Conservation (phyloP, 2,329 filamentous ascomycete species). For the Aspergillus sp. region DNA sequence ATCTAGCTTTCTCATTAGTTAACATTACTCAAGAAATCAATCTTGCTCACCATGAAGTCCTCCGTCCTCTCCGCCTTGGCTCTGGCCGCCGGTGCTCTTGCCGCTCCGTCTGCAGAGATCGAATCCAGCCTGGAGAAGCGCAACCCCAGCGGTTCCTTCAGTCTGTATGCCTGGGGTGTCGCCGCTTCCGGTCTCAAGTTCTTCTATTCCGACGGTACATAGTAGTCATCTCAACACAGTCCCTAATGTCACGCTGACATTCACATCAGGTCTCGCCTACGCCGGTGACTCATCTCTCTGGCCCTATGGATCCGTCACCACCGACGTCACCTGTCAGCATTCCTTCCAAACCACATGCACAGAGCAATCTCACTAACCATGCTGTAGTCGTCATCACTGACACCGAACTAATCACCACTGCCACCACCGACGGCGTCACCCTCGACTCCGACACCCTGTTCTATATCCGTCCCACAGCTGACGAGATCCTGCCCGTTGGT, state of each 20-base stretch:
- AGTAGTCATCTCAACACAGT: no score
- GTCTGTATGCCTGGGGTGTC: slow-evolving; percentile 6
- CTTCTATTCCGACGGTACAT: slow-evolving; percentile 8
- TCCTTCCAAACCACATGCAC: neutral
- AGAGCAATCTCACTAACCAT: neutral
- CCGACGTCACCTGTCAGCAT: slow-evolving; percentile 3
- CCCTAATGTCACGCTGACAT: neutral
- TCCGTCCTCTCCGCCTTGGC: neutral
- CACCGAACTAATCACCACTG: neutral
- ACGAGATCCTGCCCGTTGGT: slow-evolving; percentile 5
- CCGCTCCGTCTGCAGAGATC: neutral
- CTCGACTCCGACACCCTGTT: slow-evolving; percentile 6
- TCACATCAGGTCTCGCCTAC: neutral
- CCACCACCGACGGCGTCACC: slow-evolving; percentile 2
- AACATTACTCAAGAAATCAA: neutral
- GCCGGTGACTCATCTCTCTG: slow-evolving; percentile 5
- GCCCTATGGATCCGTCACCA: slow-evolving; percentile 7
- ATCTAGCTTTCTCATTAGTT: neutral
- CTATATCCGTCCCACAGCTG: neutral
- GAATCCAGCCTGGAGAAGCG: slow-evolving; percentile 1
- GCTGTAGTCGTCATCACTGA: neutral
- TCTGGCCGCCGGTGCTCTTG: slow-evolving; percentile 1
- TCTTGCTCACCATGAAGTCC: neutral
- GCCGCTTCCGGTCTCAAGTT: neutral
- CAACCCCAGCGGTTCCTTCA: slow-evolving; percentile 1